Base-by-base conservation (phyloP, 2,329 filamentous ascomycete genomes). In the Colletotrichum phormii region DNA sequence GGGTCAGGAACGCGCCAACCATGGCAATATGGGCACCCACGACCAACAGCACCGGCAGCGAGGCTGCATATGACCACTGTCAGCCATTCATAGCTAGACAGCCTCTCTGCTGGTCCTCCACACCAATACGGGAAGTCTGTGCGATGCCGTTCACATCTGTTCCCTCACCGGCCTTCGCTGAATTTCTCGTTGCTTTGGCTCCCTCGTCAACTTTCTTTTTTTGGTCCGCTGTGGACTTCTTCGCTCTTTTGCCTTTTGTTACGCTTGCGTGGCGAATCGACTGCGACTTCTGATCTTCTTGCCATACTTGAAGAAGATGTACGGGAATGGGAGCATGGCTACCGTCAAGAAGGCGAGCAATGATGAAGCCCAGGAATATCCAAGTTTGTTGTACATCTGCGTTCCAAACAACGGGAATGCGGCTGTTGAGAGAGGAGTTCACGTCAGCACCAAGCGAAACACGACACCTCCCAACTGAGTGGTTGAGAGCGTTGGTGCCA, bases 401-500 rank as follows among this genome's bases (percentile, higher is more conserved):
- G 90, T 88, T 18, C 92, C 92, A 80, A 95, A 95, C 2, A 95
- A 84, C 15, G 93, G 93, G 76, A 95, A 95, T 4, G 90, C 89
- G 64, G 94, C 94, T 90, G 74, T 42, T 57, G 46, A 54, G 62
- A 24, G 24, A 29, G 60, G 35, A 42, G 55, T 61, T 29, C 29
- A 51, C 35, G 61, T 73, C 59, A 73, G 67, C 67, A 49, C 24
- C 26, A 54, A 37, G 26, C 55, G 46, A 71, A 57, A 71, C 55
- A 73, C 29, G 54, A 62, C 31, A 35, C 67, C 63, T 72, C 64
- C 76, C 75, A 75, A 75, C 76, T 75, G 77, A 71, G 70, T 59
- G 75, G 76, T 63, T 70, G 73, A 57, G 71, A 64, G 67, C 68
- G 57, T 63, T 72, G 63, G 51, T 69, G 31, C 58, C 53, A 72